Base-by-base conservation (phyloP, 1,284 basidiomycete genomes). In the Ustanciosporium gigantosporum region DNA sequence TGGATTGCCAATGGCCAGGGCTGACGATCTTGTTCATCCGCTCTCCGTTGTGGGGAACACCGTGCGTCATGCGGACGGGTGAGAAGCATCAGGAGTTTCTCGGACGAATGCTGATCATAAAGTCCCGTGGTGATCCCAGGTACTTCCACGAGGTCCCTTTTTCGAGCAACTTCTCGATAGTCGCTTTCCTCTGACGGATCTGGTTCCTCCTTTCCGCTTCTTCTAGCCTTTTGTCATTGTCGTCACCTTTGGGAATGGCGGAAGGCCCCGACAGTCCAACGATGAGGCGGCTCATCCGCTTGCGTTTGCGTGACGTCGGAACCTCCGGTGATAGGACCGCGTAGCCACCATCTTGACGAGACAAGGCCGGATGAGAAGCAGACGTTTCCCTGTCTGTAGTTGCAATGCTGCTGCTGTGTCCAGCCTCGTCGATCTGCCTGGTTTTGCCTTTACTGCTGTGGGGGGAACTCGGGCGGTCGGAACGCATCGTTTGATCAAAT, bases 401-500 rank as follows among this genome's bases (percentile, higher is more conserved):
- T 9, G 27, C n/a, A n/a, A 29, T 29, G 11, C 11, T n/a, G n/a
- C 11, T 9, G n/a, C 27, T 29, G 27, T 11, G 11, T 11, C 27
- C n/a, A n/a, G 32, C 32, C 20, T 35, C 32, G 20, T 13, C 9
- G 11, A n/a, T n/a, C n/a, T 11, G 27, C 27, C 27, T n/a, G 17
- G 32, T 19, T 19, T 35, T 9, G 20, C 11, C 32, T 8, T 9
- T 19, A 11, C 14, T 8, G 9, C 8, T 35, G 8, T 9, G 17
- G 9, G 32, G 17, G 11, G 32, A 11, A 19, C 32, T 37, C 9
- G 36, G 9, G 14, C 8, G 20, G 8, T 6, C 24, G 14, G 49
- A 39, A 31, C 53, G 44, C 52, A 62, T 46, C 2, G 60, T 46
- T 31, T 48, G 49, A 31, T 58, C 56, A 19, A 66, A 66, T 11